Percentiles rank a stretch among this genome's conserved stretches.
Conservation (phyloP, 257 asterid species). For the Solanum etuberosum region DNA sequence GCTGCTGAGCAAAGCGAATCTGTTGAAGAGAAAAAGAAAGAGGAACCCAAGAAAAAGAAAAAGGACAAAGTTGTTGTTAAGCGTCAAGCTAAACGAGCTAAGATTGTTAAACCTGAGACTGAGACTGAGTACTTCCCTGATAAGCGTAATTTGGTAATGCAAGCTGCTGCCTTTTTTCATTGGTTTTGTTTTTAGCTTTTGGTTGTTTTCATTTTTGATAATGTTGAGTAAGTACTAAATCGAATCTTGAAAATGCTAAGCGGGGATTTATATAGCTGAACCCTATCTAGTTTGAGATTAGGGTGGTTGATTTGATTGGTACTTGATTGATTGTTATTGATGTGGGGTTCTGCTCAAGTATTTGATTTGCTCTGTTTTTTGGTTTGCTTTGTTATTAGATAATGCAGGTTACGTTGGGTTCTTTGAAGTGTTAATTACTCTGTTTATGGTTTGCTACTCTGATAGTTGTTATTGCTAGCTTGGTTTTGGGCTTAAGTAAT, state of each 20-base stretch:
- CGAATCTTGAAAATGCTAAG: neutral
- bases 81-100: constrained; percentile 41
- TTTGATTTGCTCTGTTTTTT: neutral
- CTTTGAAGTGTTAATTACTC: neutral
- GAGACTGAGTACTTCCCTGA: constrained; percentile 67
- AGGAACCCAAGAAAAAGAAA: neutral
- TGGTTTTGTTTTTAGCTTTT: neutral
- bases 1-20: constrained; percentile 13
- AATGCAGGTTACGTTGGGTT: neutral
- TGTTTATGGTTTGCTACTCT: neutral
- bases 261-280: neutral
- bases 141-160: constrained; percentile 57
- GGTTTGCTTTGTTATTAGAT: neutral
- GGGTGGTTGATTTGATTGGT: neutral
- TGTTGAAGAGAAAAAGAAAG: constrained; percentile 8
- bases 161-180: neutral
- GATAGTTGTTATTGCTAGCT: neutral
- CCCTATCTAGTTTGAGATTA: neutral
- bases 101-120: constrained; percentile 23
- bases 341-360: neutral
- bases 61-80: constrained; percentile 10
- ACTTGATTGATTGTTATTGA: neutral
- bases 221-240: neutral
- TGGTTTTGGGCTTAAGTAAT: neutral
- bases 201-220: neutral